A percentile compares a stretch with the other conserved stretches of the same genome.
Evolutionary conservation across 192 early-diverging fungal species (phyloP).

Genomic region (Backusella morwellensis): DNA sequence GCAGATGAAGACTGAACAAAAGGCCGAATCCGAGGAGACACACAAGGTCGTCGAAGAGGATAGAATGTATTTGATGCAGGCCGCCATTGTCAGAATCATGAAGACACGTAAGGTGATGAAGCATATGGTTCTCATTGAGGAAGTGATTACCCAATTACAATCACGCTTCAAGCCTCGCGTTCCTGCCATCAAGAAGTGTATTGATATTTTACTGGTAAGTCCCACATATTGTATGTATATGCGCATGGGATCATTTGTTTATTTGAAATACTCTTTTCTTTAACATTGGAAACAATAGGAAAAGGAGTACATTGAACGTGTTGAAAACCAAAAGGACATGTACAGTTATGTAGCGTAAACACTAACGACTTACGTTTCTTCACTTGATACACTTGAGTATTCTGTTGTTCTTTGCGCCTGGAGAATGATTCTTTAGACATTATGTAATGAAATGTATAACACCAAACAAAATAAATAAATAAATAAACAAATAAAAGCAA

Average conservation of each 20-base stretch:
- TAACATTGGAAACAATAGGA: constrained; percentile 70
- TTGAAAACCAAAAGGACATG: constrained; percentile 68
- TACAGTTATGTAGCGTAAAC: constrained; percentile 80
- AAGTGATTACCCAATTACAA: constrained; percentile 85
- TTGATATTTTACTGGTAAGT: constrained; percentile 79
- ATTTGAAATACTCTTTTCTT: neutral
- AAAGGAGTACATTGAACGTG: constrained; percentile 91
- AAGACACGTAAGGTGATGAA: constrained; percentile 93
- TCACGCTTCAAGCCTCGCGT: constrained; percentile 89
- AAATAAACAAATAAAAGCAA: neutral
- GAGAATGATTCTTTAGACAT: neutral
- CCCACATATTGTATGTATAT: neutral
- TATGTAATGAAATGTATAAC: neutral
- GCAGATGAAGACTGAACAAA: constrained; percentile 84
- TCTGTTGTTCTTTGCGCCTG: neutral
- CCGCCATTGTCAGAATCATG: constrained; percentile 99
- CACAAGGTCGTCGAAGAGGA: constrained; percentile 92
- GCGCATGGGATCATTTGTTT: neutral
- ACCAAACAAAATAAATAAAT: neutral
- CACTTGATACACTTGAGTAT: neutral
- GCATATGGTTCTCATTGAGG: constrained; percentile 81
- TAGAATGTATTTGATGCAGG: constrained; percentile 90
- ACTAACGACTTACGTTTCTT: neutral
- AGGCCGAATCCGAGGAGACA: constrained; percentile 88
- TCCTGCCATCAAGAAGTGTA: constrained; percentile 95